Evolutionary conservation across 352 stramenopile species (phyloP).

Genomic region (Halophytophthora batemanensis): DNA sequence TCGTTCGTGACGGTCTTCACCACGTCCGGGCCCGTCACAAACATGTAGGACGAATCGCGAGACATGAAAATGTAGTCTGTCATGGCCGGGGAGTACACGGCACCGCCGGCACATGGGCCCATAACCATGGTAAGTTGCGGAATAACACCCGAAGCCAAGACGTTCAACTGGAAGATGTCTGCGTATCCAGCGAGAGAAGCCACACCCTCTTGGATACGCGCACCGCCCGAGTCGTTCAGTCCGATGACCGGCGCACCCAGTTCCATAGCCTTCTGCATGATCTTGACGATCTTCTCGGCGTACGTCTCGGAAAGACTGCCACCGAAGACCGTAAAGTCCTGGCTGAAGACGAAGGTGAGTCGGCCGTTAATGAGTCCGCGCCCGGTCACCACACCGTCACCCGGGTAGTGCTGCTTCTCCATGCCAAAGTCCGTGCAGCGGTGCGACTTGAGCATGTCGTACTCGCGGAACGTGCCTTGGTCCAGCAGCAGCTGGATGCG

Average conservation of each 20-base stretch:
- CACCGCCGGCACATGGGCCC: conserved; percentile 95
- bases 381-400: conserved; percentile 95
- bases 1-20: conserved; percentile 98
- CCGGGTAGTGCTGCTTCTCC: conserved; percentile 88
- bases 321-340: conserved; percentile 98
- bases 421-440: conserved; percentile 98
- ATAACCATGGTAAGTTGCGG: conserved; percentile 98
- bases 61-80: conserved; percentile 99
- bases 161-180: conserved; percentile 98
- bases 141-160: conserved; percentile 92
- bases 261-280: conserved; percentile 98
- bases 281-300: conserved; percentile 98
- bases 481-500: conserved; percentile 96
- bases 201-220: conserved; percentile 98
- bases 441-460: conserved; percentile 96
- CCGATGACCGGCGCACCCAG: conserved; percentile 97
- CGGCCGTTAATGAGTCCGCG: conserved; percentile 94
- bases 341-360: conserved; percentile 95
- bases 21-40: conserved; percentile 98
- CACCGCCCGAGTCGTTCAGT: conserved; percentile 97
- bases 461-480: conserved; percentile 93
- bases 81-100: conserved; percentile 96
- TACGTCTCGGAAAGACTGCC: conserved; percentile 95
- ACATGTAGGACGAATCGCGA: conserved; percentile 97
- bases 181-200: conserved; percentile 97